A percentile compares a stretch with the other conserved stretches of the same genome.
phyloP scores from a whole-genome alignment of 192 early-diverging fungal genomes.

The Linnemannia hyalina region DNA sequence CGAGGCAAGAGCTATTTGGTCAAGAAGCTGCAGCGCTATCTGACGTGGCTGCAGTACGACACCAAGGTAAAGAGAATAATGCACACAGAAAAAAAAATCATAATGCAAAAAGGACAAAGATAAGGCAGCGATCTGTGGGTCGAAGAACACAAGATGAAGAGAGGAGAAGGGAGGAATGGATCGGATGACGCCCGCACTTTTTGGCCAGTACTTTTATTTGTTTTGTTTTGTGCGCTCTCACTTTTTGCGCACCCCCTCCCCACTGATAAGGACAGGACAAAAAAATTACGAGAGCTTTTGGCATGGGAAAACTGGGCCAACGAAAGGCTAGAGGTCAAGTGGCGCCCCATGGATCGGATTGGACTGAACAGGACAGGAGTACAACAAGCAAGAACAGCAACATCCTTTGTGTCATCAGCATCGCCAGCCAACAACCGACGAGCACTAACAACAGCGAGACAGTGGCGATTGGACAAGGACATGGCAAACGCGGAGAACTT shows the following conservation, averaged over 20 bases:
- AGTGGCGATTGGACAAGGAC: not conserved
- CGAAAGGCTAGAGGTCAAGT: slow-evolving; percentile 18
- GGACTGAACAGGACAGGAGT: not conserved
- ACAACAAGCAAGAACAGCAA: not conserved
- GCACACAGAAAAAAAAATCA: not conserved
- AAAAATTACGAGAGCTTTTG: not conserved
- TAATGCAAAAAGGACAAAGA: slow-evolving; percentile 11
- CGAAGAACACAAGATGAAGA: not conserved
- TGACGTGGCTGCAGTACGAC: slow-evolving; percentile 84
- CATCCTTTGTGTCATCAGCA: not conserved
- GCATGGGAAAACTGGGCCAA: slow-evolving; percentile 21
- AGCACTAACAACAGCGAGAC: not conserved
- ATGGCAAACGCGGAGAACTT: slow-evolving; percentile 34
- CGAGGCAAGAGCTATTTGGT: slow-evolving; percentile 96
- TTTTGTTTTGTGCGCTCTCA: not conserved
- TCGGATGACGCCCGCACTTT: slow-evolving; percentile 22
- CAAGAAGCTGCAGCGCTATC: slow-evolving; percentile 94
- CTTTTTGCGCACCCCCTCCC: not conserved
- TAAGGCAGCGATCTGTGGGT: slow-evolving; percentile 8
- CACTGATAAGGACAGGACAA: slow-evolving; percentile 22
- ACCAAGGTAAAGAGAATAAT: slow-evolving; percentile 68
- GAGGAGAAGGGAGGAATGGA: slow-evolving; percentile 9
- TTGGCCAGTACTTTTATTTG: not conserved
- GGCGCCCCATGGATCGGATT: not conserved
- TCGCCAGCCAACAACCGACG: not conserved